Base-by-base conservation (phyloP, 352 stramenopile genomes). In the Halophytophthora polymorphica region DNA sequence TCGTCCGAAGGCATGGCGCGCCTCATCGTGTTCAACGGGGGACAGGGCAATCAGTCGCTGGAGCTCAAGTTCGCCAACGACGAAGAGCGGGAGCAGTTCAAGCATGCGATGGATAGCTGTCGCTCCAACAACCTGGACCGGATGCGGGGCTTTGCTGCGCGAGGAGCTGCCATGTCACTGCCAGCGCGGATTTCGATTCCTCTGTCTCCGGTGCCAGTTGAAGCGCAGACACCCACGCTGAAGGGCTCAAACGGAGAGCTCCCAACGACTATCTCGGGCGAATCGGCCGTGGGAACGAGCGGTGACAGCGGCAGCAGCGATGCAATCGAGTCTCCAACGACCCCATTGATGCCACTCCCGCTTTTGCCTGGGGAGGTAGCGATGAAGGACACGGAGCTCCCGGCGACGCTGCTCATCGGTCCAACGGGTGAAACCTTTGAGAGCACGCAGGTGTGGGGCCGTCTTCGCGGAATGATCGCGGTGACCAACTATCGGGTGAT, bases 401-500 rank as follows among this genome's bases (percentile, higher is more conserved):
- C 74, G 29, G 75, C 66, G 3, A 88, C 76, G 1, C 47, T 91
- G 11, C 51, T 92, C 17, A 77, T 88, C 28, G 78, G 81, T 3
- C 73, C 81, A 19, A 65, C 59, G 15, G 78, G 66, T 12, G 81
- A 92, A 50, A 70, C 68, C 10, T 70, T 71, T 28, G 82, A 92
- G 23, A 65, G 63, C 2, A 72, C 82, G 23, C 56, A 66, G 2
- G 56, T 87, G 3, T 92, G 82, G 82, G 73, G 77, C 1, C 65
- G 78, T n/a, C 63, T 90, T 55, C 75, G 73, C 17, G 83, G 81
- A 10, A 64, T 76, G 47, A 47, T 92, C 2, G 58, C 66, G 2
- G 67, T 90, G 41, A 94, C 83, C 12, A 94, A 90, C 57, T 94
- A 87, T 42, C 70, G 83, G 11, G 71, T 94, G 17, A 58, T 90